These are phyloP conservation scores for Apiospora malaysiana DNA, from an alignment of 2,329 filamentous ascomycete genomes.

Conservation along the genomic window DNA sequence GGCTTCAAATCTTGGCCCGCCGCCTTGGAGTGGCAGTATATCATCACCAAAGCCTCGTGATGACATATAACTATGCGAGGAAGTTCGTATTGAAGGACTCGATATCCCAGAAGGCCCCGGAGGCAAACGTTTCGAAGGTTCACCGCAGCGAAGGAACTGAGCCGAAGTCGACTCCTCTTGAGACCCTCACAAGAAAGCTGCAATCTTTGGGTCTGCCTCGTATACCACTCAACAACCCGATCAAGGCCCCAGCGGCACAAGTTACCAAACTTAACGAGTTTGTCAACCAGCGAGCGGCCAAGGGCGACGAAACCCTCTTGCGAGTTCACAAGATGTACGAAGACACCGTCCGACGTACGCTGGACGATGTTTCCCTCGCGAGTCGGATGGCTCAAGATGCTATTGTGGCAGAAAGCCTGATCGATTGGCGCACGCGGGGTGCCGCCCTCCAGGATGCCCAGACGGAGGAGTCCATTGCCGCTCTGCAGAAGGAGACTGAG, in stretches of 20 bases:
- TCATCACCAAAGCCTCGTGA: slow-evolving; percentile 33
- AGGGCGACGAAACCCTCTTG: slow-evolving; percentile 33
- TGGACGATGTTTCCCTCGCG: slow-evolving; percentile 34
- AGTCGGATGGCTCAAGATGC: slow-evolving; percentile 34
- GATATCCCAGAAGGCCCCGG: neutral
- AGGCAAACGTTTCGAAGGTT: neutral
- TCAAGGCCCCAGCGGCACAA: slow-evolving; percentile 24
- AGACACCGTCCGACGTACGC: slow-evolving; percentile 30
- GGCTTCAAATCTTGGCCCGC: slow-evolving; percentile 29
- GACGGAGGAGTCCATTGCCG: slow-evolving; percentile 37
- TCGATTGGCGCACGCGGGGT: slow-evolving; percentile 26
- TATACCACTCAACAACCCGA: slow-evolving; percentile 23
- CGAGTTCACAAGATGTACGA: slow-evolving; percentile 37
- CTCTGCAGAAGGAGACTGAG: slow-evolving; percentile 33
- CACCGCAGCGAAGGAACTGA: neutral
- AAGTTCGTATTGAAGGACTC: slow-evolving; percentile 14
- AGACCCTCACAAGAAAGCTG: slow-evolving; percentile 21
- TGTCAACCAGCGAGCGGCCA: slow-evolving; percentile 33
- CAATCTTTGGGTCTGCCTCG: slow-evolving; percentile 10
- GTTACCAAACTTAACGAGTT: slow-evolving; percentile 33
- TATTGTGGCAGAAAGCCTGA: slow-evolving; percentile 34
- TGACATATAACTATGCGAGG: slow-evolving; percentile 25
- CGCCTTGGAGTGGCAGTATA: slow-evolving; percentile 31
- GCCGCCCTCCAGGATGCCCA: slow-evolving; percentile 35
- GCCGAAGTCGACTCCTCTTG: slow-evolving; percentile 22